Percentiles rank a stretch among this genome's conserved stretches.
Conservation (phyloP, 768 basidiomycete genomes). For the Obba rivulosa region DNA sequence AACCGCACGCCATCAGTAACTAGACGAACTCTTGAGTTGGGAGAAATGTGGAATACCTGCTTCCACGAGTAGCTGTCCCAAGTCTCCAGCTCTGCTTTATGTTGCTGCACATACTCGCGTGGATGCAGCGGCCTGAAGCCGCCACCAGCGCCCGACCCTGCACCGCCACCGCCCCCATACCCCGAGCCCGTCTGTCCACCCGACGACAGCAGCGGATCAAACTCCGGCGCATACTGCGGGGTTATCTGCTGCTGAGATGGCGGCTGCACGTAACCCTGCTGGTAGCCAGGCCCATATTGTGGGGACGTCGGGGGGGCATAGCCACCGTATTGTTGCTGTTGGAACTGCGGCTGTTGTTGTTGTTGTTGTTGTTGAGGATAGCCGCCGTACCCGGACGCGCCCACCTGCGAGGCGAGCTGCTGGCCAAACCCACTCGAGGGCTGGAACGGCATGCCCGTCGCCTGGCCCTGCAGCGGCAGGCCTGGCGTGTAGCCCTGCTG, state of each 20-base stretch:
- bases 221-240: slow-evolving; percentile 30
- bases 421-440: slow-evolving; percentile 54
- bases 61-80: slow-evolving; percentile 75
- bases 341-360: slow-evolving; percentile 20
- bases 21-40: neutral
- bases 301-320: slow-evolving; percentile 17
- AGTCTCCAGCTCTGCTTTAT: slow-evolving; percentile 64
- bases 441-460: slow-evolving; percentile 36
- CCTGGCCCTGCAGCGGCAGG: slow-evolving; percentile 27
- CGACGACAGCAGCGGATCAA: slow-evolving; percentile 32
- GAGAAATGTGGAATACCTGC: slow-evolving; percentile 29
- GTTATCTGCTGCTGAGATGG: slow-evolving; percentile 14
- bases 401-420: slow-evolving; percentile 35
- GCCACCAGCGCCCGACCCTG: slow-evolving; percentile 15
- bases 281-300: slow-evolving; percentile 15
- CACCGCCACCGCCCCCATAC: neutral
- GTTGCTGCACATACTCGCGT: slow-evolving; percentile 56
- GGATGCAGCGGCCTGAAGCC: slow-evolving; percentile 52
- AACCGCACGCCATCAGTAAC: slow-evolving; percentile 18
- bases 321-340: slow-evolving; percentile 24
- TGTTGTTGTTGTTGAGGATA: slow-evolving; percentile 20
- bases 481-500: slow-evolving; percentile 9
- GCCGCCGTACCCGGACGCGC: slow-evolving; percentile 11
- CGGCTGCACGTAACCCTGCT: slow-evolving; percentile 16
- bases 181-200: slow-evolving; percentile 5